Evolutionary conservation across 2,329 filamentous ascomycete species (phyloP), one percentile per base, ranked within the genome.

Genomic region (Trichoderma endophyticum): DNA sequence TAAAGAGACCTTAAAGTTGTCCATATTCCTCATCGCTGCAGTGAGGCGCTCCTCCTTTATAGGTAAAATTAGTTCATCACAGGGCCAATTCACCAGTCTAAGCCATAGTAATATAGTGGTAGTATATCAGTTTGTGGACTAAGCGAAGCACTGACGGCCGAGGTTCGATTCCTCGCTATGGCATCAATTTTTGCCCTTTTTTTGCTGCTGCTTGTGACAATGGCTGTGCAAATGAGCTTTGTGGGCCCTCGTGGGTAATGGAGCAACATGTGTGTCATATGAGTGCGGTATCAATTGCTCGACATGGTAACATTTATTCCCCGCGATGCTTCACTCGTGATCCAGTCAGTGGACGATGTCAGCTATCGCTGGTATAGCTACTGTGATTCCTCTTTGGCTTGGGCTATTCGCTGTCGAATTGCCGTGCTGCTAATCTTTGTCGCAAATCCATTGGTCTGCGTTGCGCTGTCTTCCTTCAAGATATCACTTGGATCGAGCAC

Each of bases 371-470:
- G 18, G 11, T 51, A 51, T 51, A 65, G 12, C 30, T 67, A 67
- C 4, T 56, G 64, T 30, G 34, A 21, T 18, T 28, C 48, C 24
- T 63, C 72, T 43, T 73, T 78, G 1, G 79, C 78, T 71, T 82
- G 78, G 0, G 85, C 84, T 71, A 81, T 84, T 72, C 83, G 83
- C 77, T 84, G 83, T 68, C 92, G 86, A 76, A 97, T 97, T 72
- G 92, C 92, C 1, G 95, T 97, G 82, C 95, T 98, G 84, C 94
- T 97, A 76, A 98, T 93, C 83, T 98, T 98, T 73, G 88, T 87
- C 30, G 91, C 89, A 81, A 97, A 97, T 75, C 88, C 66, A 69
- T 61, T 61, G n/a, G 2, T 61, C 24, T n/a, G 56, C 86, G 71
- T 90, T 21, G 62, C 73, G 2, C 66, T 81, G 57, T 85, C 83